Evolutionary conservation across 2,329 filamentous ascomycete species (phyloP).

Genomic region (Calonectria montana): DNA sequence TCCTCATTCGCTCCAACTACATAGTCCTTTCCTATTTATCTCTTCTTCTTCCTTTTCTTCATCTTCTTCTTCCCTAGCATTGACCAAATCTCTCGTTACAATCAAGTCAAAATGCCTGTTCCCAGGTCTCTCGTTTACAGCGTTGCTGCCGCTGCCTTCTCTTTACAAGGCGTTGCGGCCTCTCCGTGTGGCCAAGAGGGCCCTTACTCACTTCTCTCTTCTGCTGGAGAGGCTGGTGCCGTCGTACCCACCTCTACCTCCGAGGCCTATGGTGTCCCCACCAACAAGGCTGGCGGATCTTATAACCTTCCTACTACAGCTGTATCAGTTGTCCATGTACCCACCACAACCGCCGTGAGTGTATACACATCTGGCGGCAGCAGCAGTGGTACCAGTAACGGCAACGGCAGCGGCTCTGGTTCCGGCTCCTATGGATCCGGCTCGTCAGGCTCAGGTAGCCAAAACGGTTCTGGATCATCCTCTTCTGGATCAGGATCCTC

Average conservation of each 20-base stretch:
- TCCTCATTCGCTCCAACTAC: neutral
- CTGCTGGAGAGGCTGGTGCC: neutral
- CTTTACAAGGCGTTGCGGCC: neutral
- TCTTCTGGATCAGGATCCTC: neutral
- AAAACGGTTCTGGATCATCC: too few species aligned
- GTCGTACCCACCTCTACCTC: neutral
- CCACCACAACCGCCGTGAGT: neutral
- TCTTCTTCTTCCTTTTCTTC: neutral
- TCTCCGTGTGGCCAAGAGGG: neutral
- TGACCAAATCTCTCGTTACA: neutral
- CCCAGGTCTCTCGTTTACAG: neutral
- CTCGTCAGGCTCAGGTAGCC: neutral
- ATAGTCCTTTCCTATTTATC: neutral
- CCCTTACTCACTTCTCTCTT: neutral
- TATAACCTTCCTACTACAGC: neutral
- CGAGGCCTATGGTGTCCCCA: neutral
- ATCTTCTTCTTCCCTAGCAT: neutral
- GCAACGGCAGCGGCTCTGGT: neutral
- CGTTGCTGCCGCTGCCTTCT: neutral
- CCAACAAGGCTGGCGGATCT: neutral
- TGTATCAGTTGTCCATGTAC: neutral
- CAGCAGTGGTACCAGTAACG: neutral
- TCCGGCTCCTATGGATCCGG: neutral
- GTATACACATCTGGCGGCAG: neutral
- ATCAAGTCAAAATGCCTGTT: neutral